A percentile compares a stretch with the other conserved stretches of the same genome.
phyloP scores from a whole-genome alignment of 371 early-diverging fungal genomes.

The Syncephalastrum monosporum region DNA sequence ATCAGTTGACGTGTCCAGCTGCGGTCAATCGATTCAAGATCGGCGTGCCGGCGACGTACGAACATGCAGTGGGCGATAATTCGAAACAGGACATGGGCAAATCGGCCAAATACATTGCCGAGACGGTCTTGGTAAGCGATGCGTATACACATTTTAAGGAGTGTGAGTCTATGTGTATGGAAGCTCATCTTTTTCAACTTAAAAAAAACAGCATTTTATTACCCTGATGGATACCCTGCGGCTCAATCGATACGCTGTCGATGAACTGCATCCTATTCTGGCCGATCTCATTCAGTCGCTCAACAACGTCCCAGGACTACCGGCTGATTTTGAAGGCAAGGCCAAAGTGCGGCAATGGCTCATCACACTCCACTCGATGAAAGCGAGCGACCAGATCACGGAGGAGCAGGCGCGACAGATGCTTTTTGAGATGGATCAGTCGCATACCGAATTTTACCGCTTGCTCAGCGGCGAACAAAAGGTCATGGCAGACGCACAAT shows the following conservation, averaged over 20 bases:
- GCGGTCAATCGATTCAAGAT: constrained; percentile 80
- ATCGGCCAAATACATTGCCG: constrained; percentile 82
- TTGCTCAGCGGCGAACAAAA: constrained; percentile 53
- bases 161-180: no score
- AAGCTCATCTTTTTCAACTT: background rate
- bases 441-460: constrained; percentile 64
- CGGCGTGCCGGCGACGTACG: constrained; percentile 88
- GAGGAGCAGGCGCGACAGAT: constrained; percentile 91
- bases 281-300: constrained; percentile 87
- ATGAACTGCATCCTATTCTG: constrained; percentile 90
- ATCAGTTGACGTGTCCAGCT: constrained; percentile 74
- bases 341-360: constrained; percentile 87
- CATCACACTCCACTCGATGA: constrained; percentile 87
- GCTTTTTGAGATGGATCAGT: constrained; percentile 89
- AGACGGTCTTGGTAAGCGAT: constrained; percentile 70
- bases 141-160: no score
- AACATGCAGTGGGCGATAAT: constrained; percentile 71
- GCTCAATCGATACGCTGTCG: constrained; percentile 84
- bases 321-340: constrained; percentile 82
- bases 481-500: constrained; percentile 2
- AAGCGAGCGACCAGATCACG: constrained; percentile 85
- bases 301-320: constrained; percentile 77
- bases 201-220: constrained; percentile 76
- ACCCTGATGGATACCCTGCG: constrained; percentile 91
- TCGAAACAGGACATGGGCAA: constrained; percentile 48